phyloP scores from a whole-genome alignment of 148 eudicot species.

The Cornus florida region DNA sequence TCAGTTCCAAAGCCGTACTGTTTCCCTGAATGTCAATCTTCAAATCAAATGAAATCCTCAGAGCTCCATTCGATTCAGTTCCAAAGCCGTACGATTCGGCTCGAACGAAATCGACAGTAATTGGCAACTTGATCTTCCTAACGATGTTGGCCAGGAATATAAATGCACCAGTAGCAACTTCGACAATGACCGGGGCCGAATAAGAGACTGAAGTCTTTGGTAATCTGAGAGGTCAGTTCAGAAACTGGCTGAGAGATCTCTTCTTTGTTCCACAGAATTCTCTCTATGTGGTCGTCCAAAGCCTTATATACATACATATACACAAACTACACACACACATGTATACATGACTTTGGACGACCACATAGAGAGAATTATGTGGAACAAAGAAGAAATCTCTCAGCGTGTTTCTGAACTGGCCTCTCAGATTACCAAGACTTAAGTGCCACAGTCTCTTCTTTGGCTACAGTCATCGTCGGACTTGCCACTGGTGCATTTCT shows the following conservation, averaged over 20 bases:
- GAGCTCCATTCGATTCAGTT: slow-evolving; percentile 62
- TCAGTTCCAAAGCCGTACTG: slow-evolving; percentile 36
- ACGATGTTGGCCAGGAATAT: slow-evolving; percentile 72
- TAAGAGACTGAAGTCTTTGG: slow-evolving; percentile 27
- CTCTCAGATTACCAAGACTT: slow-evolving; percentile 47
- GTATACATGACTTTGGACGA: slow-evolving; percentile 27
- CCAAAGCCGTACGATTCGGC: slow-evolving; percentile 60
- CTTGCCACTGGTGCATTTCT: slow-evolving; percentile 80
- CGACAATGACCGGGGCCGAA: slow-evolving; percentile 47
- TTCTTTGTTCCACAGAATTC: slow-evolving; percentile 41
- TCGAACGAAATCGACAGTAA: slow-evolving; percentile 58
- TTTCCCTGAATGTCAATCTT: slow-evolving; percentile 63
- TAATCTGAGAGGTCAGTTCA: slow-evolving; percentile 56
- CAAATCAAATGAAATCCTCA: slow-evolving; percentile 47
- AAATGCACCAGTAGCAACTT: slow-evolving; percentile 81
- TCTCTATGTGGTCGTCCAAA: slow-evolving; percentile 48
- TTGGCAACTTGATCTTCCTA: slow-evolving; percentile 48
- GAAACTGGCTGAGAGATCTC: slow-evolving; percentile 45
- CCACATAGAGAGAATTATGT: slow-evolving; percentile 51
- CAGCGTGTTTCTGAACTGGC: slow-evolving; percentile 53
- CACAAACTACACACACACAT: no score
- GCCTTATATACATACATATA: slow-evolving; percentile 2
- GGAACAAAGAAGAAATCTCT: slow-evolving; percentile 44
- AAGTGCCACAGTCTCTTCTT: background rate
- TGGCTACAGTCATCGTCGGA: slow-evolving; percentile 52